phyloP scores from a whole-genome alignment of 768 basidiomycete species.

The Trametes cinnabarina region DNA sequence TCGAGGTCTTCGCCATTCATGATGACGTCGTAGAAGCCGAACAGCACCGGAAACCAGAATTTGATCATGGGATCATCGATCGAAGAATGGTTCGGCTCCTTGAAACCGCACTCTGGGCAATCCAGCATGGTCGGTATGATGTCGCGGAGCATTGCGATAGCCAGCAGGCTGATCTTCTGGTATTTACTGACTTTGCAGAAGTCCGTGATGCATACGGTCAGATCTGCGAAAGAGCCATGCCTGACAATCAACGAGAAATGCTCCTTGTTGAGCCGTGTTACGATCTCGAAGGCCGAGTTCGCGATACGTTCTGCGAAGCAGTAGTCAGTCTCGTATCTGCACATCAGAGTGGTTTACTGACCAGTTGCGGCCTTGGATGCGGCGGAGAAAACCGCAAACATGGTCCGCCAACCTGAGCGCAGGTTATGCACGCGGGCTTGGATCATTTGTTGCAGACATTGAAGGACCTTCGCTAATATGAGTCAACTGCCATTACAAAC shows the following conservation, averaged over 20 bases:
- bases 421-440: slow-evolving; percentile 93
- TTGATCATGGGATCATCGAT: slow-evolving; percentile 87
- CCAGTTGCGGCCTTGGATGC: slow-evolving; percentile 91
- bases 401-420: slow-evolving; percentile 97
- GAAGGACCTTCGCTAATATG: slow-evolving; percentile 63
- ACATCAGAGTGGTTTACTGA: slow-evolving; percentile 34
- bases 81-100: slow-evolving; percentile 36
- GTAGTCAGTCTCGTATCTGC: not conserved
- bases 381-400: slow-evolving; percentile 98
- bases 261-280: slow-evolving; percentile 84
- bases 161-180: slow-evolving; percentile 94
- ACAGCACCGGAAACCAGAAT: slow-evolving; percentile 95
- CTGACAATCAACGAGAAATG: slow-evolving; percentile 90
- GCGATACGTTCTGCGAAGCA: slow-evolving; percentile 75
- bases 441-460: slow-evolving; percentile 99
- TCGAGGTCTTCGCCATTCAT: slow-evolving; percentile 99
- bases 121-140: slow-evolving; percentile 90
- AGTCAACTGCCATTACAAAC: not conserved
- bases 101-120: slow-evolving; percentile 64
- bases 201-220: slow-evolving; percentile 96
- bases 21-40: slow-evolving; percentile 99
- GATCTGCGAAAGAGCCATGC: slow-evolving; percentile 91
- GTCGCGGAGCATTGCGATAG: slow-evolving; percentile 94
- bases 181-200: slow-evolving; percentile 99
- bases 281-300: slow-evolving; percentile 93